These are phyloP conservation scores for Exophiala alcalophila DNA, from an alignment of 2,329 filamentous ascomycete species.

Conservation along the genomic window DNA sequence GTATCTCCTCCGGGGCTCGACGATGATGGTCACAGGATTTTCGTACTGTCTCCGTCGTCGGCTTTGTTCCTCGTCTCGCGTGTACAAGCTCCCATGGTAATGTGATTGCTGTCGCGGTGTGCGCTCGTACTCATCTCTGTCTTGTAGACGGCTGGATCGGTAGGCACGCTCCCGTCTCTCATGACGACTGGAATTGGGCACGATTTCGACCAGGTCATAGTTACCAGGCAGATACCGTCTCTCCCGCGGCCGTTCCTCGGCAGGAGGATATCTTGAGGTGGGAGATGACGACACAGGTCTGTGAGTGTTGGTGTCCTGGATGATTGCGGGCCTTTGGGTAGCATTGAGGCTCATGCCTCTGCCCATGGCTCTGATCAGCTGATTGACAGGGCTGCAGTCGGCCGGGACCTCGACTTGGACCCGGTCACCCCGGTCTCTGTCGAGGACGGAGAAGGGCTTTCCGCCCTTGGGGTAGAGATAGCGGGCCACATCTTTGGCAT, in stretches of 20 bases:
- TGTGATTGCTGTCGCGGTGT: slow-evolving; percentile 14
- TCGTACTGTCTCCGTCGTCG: slow-evolving; percentile 18
- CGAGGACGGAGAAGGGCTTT: slow-evolving; percentile 43
- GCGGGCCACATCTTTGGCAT: slow-evolving; percentile 36
- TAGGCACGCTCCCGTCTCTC: slow-evolving; percentile 15
- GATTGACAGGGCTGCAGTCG: slow-evolving; percentile 36
- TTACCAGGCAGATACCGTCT: slow-evolving; percentile 14
- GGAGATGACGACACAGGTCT: slow-evolving; percentile 3
- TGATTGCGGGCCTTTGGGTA: slow-evolving; percentile 7
- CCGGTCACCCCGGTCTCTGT: slow-evolving; percentile 39
- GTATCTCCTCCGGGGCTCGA: slow-evolving; percentile 19
- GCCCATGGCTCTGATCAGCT: slow-evolving; percentile 44
- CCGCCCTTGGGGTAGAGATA: slow-evolving; percentile 39
- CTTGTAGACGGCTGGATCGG: slow-evolving; percentile 12
- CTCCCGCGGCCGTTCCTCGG: slow-evolving; percentile 13
- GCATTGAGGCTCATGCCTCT: slow-evolving; percentile 36
- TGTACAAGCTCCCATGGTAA: slow-evolving; percentile 23
- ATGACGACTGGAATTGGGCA: slow-evolving; percentile 15
- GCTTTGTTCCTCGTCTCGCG: slow-evolving; percentile 21
- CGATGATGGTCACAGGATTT: slow-evolving; percentile 23
- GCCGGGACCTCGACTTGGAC: slow-evolving; percentile 45
- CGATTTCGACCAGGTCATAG: slow-evolving; percentile 20
- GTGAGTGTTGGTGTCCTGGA: slow-evolving; percentile 4
- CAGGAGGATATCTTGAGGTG: slow-evolving; percentile 9
- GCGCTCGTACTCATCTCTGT: slow-evolving; percentile 10